Base-by-base conservation (phyloP, 2,329 filamentous ascomycete species). In the Colletotrichum limetticola region DNA sequence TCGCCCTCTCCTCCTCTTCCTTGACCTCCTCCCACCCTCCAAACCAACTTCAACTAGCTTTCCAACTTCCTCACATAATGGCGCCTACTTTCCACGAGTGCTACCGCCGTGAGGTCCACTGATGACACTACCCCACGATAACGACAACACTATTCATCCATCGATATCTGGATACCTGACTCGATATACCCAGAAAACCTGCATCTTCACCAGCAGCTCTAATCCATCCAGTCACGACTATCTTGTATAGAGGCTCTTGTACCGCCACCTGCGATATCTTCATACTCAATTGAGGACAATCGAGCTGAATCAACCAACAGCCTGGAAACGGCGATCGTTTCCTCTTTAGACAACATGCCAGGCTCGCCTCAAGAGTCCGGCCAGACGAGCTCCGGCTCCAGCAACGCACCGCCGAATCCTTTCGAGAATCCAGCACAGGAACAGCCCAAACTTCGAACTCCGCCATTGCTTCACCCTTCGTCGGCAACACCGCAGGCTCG, bases 81-180 rank as follows among this genome's bases (percentile, higher is more conserved):
- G 60, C 66, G 28, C 55, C 58, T 72, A 58, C 66, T 65, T 67
- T 56, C 22, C 66, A 46, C 35, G 58, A 70, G 32, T 62, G 60
- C 32, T 65, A 72, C 66, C 37, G 49, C 60, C 70, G 70, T 26
- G 28, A 72, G 62, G 66, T 72, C 55, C 70, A 72, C 70, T 72
- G 66, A 65, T 24, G 16, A 57, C 24, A 56, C 22, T 55, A 11
- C 16, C 26, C 14, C 26, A 28, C 19, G 42, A 49, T 52, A 32
- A 4, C 8, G 14, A 24, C 32, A n/a, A 9, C 12, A 63, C 19
- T 32, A 53, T 30, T 53, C 42, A 22, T 22, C 12, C 30, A 53
- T 49, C n/a, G 60, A 53, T 53, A 63, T 14, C 46, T 35, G 60
- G 28, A 53, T 52, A 63, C 28, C 11, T 52, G 14, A 52, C 46